Percentiles rank a stretch among this genome's conserved stretches.
phyloP scores from a whole-genome alignment of 2,329 filamentous ascomycete species.

The Aspergillus caelatus region DNA sequence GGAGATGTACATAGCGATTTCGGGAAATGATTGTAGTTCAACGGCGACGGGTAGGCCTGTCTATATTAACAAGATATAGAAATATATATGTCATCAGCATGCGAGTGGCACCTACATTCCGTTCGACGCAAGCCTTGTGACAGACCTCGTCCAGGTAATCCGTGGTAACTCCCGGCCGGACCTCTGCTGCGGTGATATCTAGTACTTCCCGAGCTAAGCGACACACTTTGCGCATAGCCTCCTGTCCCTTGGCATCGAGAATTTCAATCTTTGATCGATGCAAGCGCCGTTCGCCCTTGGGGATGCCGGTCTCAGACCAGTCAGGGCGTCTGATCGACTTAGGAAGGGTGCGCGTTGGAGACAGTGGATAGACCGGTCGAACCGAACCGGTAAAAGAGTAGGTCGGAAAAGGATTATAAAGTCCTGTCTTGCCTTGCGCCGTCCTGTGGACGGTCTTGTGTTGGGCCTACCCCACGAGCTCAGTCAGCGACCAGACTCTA shows the following conservation, averaged over 20 bases:
- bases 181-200: conserved; percentile 78
- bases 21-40: conserved; percentile 91
- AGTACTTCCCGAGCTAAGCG: conserved; percentile 80
- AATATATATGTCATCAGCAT: not conserved
- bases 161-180: conserved; percentile 83
- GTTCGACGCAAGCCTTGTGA: conserved; percentile 85
- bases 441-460: conserved; percentile 56
- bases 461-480: conserved; percentile 9
- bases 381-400: conserved; percentile 77
- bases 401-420: conserved; percentile 83
- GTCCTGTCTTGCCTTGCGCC: conserved; percentile 74
- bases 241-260: conserved; percentile 72
- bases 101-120: conserved; percentile 60
- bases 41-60: conserved; percentile 86
- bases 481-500: not conserved
- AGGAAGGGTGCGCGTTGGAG: conserved; percentile 68
- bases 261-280: conserved; percentile 76
- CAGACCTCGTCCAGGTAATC: conserved; percentile 89
- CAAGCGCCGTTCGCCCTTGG: conserved; percentile 59
- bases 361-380: conserved; percentile 81
- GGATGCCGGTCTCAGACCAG: conserved; percentile 77
- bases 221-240: conserved; percentile 88
- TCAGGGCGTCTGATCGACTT: conserved; percentile 77
- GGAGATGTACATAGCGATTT: conserved; percentile 92
- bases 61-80: not conserved